Evolutionary conservation across 192 early-diverging fungal genomes (phyloP).

Genomic region (Rhizophagus clarus): DNA sequence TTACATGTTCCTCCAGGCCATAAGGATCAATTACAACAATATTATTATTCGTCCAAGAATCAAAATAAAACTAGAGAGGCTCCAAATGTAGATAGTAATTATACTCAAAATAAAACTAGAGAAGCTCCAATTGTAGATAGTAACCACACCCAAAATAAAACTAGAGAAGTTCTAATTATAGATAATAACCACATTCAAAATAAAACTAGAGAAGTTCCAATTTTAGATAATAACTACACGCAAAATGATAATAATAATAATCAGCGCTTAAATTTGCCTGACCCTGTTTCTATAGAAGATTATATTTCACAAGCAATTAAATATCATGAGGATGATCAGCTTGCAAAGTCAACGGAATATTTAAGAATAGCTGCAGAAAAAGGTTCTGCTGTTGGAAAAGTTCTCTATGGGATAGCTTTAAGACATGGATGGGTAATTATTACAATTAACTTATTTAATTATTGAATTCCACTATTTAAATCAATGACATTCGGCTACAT

Average conservation of each 20-base stretch:
- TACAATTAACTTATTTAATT: background rate
- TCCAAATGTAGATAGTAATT: background rate
- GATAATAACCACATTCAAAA: background rate
- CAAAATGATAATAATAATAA: no score
- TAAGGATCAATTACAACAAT: background rate
- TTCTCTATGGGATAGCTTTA: constrained; percentile 74
- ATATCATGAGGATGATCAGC: constrained; percentile 69
- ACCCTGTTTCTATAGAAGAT: constrained; percentile 44
- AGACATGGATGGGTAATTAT: constrained; percentile 71
- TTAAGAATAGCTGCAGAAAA: constrained; percentile 68
- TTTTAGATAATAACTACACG: background rate
- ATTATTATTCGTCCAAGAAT: no score
- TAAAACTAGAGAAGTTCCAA: background rate
- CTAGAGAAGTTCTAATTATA: background rate
- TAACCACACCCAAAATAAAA: background rate
- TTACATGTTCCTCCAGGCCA: background rate
- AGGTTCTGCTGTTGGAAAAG: constrained; percentile 66
- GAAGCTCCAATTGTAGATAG: background rate
- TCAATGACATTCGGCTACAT: background rate
- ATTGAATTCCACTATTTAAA: background rate
- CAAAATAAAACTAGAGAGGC: no score
- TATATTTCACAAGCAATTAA: constrained; percentile 66
- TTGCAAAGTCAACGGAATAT: constrained; percentile 71
- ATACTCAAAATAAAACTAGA: no score
- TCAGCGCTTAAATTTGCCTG: no score